phyloP scores from a whole-genome alignment of 345 rosid genomes.

The Populus pruinosa region DNA sequence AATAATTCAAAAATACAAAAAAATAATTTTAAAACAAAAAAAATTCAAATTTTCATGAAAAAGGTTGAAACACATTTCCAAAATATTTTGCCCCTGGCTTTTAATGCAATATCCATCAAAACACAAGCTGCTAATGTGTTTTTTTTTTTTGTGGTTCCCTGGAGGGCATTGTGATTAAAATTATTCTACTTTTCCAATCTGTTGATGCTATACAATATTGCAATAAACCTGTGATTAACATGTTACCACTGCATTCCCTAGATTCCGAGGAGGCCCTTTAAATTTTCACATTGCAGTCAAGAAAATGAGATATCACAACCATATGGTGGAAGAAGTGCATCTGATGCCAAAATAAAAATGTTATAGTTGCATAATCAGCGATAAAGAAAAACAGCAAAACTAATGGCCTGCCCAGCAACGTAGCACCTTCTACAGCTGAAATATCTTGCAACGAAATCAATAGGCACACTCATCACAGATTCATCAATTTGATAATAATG shows the following conservation, averaged over 20 bases:
- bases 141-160: neutral
- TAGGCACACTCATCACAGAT: neutral
- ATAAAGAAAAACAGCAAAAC: neutral
- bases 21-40: no score
- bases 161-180: neutral
- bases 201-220: neutral
- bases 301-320: neutral
- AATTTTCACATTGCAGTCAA: neutral
- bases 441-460: neutral
- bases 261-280: neutral
- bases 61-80: no score
- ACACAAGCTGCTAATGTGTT: neutral
- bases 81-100: neutral
- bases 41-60: no score
- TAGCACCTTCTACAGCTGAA: neutral
- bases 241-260: neutral
- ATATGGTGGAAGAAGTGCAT: neutral
- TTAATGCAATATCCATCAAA: neutral
- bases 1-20: no score
- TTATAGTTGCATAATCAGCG: neutral
- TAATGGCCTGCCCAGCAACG: neutral
- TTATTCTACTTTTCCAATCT: no score
- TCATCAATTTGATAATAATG: neutral
- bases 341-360: neutral
- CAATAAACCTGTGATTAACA: neutral